These are phyloP conservation scores for Helicostylum pulchrum DNA, from an alignment of 192 early-diverging fungal species.

Conservation along the genomic window DNA sequence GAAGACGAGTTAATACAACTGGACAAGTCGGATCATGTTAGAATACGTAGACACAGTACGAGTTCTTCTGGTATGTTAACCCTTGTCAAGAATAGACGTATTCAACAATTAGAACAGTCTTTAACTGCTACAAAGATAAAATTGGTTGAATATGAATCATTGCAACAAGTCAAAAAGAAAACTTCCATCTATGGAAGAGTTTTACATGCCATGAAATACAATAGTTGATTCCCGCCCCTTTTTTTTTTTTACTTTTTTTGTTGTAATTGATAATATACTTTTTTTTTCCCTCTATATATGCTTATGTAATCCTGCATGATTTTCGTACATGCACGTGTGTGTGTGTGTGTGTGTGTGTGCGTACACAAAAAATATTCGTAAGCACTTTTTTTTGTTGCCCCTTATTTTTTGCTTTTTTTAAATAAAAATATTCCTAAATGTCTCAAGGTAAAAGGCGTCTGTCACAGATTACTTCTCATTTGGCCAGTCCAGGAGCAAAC, in stretches of 20 bases:
- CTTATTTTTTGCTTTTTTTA: neutral
- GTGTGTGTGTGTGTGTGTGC: too few relatives aligned
- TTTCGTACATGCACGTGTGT: too few relatives aligned
- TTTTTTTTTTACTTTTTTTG: too few relatives aligned
- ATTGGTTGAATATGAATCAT: constrained; percentile 19
- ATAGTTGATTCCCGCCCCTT: too few relatives aligned
- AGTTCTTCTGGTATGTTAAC: neutral
- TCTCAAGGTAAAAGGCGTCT: constrained; percentile 1
- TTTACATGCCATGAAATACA: too few relatives aligned
- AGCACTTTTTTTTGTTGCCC: neutral
- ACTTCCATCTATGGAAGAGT: too few relatives aligned
- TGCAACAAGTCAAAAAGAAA: neutral
- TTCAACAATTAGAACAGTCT: constrained; percentile 16
- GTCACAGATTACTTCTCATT: constrained; percentile 7
- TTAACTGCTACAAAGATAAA: constrained; percentile 13
- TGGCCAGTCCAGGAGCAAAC: neutral
- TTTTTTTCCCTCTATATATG: too few relatives aligned
- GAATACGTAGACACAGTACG: constrained; percentile 1
- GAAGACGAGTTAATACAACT: neutral
- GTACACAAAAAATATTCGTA: too few relatives aligned
- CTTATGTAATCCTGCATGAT: too few relatives aligned
- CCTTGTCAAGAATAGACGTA: neutral
- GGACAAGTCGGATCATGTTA: too few relatives aligned
- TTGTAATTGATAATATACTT: too few relatives aligned
- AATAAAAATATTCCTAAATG: neutral